Evolutionary conservation across 805 yeast genomes (phyloP).

Genomic region (Yamadazyma paraphyllophila): DNA sequence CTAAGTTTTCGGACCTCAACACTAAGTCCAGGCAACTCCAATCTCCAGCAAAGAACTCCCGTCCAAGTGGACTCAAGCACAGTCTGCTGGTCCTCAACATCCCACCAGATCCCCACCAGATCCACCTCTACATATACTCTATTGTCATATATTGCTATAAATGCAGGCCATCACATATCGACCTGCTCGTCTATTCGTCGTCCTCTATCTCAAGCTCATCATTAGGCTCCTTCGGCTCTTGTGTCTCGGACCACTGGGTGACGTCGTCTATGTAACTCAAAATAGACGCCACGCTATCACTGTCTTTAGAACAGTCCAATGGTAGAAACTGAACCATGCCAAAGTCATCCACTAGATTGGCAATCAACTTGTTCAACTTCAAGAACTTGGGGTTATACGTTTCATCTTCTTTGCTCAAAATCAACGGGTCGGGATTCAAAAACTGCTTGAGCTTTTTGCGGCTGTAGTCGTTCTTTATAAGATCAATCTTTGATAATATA

Average conservation of each 20-base stretch:
- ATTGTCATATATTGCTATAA: not conserved
- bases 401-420: conserved; percentile 53
- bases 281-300: conserved; percentile 76
- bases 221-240: conserved; percentile 94
- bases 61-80: too few relatives aligned
- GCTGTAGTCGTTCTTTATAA: conserved; percentile 75
- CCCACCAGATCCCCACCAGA: too few relatives aligned
- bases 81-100: too few relatives aligned
- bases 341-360: conserved; percentile 90
- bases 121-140: not conserved
- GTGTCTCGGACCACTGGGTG: conserved; percentile 96
- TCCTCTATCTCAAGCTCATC: conserved; percentile 71
- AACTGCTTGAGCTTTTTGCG: conserved; percentile 77
- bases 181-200: conserved; percentile 2
- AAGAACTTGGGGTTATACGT: conserved; percentile 55
- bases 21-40: too few relatives aligned
- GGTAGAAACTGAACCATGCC: conserved; percentile 99
- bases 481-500: conserved; percentile 80
- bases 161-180: too few relatives aligned
- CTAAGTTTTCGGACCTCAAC: too few relatives aligned
- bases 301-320: conserved; percentile 64
- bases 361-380: conserved; percentile 75
- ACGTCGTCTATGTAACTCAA: conserved; percentile 92
- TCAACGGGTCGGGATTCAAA: conserved; percentile 86
- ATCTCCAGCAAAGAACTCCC: too few relatives aligned